These are phyloP conservation scores for Neoascochyta sp. DNA, from an alignment of 2,329 filamentous ascomycete genomes.

Conservation along the genomic window DNA sequence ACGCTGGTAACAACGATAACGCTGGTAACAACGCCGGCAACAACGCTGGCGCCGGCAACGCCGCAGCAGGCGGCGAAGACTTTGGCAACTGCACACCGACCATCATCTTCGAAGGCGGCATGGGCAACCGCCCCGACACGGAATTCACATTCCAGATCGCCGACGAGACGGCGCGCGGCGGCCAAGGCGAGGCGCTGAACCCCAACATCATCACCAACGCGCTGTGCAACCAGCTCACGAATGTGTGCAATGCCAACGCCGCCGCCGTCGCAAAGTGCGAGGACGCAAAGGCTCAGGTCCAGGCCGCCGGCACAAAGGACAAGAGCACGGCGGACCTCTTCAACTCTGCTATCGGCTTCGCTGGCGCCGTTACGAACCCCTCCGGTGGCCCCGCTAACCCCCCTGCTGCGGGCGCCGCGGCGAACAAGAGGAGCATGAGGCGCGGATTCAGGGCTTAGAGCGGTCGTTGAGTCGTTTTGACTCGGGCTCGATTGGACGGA, in stretches of 20 bases:
- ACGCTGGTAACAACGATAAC: slow-evolving; percentile 8
- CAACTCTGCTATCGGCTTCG: slow-evolving; percentile 41
- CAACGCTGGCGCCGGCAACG: slow-evolving; percentile 8
- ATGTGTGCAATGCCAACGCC: slow-evolving; percentile 61
- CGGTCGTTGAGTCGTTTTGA: no score
- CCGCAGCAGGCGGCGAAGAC: slow-evolving; percentile 25
- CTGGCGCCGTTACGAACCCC: slow-evolving; percentile 32
- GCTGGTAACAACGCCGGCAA: slow-evolving; percentile 7
- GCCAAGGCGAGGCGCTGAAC: slow-evolving; percentile 66
- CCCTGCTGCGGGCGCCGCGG: slow-evolving; percentile 14
- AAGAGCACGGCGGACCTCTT: slow-evolving; percentile 42
- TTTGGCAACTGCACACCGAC: slow-evolving; percentile 39
- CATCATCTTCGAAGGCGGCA: slow-evolving; percentile 61
- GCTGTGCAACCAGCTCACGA: slow-evolving; percentile 65
- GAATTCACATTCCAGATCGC: slow-evolving; percentile 67
- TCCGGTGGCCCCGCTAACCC: slow-evolving; percentile 26
- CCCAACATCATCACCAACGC: slow-evolving; percentile 71
- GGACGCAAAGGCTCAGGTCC: slow-evolving; percentile 52
- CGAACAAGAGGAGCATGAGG: slow-evolving; percentile 17
- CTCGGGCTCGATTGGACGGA: no score
- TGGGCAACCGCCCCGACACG: slow-evolving; percentile 48
- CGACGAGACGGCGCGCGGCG: slow-evolving; percentile 57
- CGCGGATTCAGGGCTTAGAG: slow-evolving; percentile 17
- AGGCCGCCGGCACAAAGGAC: slow-evolving; percentile 42
- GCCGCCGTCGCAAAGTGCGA: slow-evolving; percentile 55